Base-by-base conservation (phyloP, 352 stramenopile genomes). In the Phytopythium kandeliae region DNA sequence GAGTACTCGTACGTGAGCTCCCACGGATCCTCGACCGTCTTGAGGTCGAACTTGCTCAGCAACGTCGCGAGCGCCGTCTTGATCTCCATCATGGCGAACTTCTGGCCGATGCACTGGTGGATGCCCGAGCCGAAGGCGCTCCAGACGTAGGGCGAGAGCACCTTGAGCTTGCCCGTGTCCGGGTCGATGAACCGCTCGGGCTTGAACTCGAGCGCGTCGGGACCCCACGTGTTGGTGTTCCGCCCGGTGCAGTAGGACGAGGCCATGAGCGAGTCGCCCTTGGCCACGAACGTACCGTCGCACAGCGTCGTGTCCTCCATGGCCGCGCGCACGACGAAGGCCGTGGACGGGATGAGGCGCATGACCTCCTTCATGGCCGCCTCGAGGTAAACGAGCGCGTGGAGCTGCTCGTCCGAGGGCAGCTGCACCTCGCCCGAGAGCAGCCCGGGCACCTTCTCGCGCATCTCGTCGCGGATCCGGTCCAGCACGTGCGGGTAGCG, bases 61-160 rank as follows among this genome's bases (percentile, higher is more conserved):
- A 90, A 51, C 26, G 56, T 69, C 10, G 76, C 70, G 22, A 72
- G 60, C 36, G 78, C 63, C 3, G 83, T 57, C 40, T 88, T 87
- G 62, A 88, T 83, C 63, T 90, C 71, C 25, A 90, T 38, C 62
- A 90, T 78, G 7, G 76, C 72, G 21, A 88, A 66, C 28, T 54
- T 65, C 51, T 70, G 69, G 31, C 85, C 82, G 4, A 91, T 61
- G 47, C 85, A 95, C 30, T 64, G 62, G 50, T 80, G 70, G n/a
- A 65, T 67, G 0, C 75, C 77, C 7, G 68, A 62, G 9, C 77
- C 62, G 36, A 89, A 91, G n/a, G 38, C 62, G 56, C 8, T 52
- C 51, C 2, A 35, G 41, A 53, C 38, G 44, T 51, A 67, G 1
- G 63, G 63, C 0, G 58, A 71, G 3, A 67, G 34, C 15, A 62